Evolutionary conservation across 345 rosid genomes (phyloP), one percentile per base, ranked within the genome.

Genomic region (Citropsis articulata): DNA sequence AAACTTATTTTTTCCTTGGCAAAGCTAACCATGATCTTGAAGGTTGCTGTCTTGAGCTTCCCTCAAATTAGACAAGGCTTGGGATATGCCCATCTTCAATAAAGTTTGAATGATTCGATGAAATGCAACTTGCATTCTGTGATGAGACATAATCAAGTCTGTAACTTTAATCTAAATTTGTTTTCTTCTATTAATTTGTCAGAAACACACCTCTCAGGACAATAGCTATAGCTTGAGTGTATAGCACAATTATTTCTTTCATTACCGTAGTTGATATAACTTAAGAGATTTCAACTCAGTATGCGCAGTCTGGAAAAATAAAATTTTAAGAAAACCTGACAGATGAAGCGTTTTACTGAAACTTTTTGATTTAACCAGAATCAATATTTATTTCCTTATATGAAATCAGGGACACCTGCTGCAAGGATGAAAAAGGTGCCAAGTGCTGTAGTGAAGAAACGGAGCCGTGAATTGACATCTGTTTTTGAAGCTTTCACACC

Each of bases 381-480:
- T 19, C 22, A 12, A 7, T 22, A 8, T 53, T 55, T 12, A 6
- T 55, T 75, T 76, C 66, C 50, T 62, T 74, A n/a, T 82, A 66
- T 64, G 48, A 80, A 75, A 72, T 72, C 81, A 92, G 98, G 99
- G 70, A 96, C 97, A 7, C 97, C 99, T 83, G 98, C 98, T 67
- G 97, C 98, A 64, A 92, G 95, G 85, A 96, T 94, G 98, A 96
- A 96, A 82, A 96, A 94, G 82, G 93, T 94, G 69, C 97, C 87
- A 35, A 94, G 99, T 83, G 86, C 85, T 55, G 48, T 82, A 73
- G 97, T 92, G 85, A 94, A 96, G 90, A 89, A 88, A 66, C 92
- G 95, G 53, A 94, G 98, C 84, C 97, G 97, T 79, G 94, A 96
- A 83, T 82, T 96, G 86, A 94, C 98, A 55, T 84, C 88, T 73